Evolutionary conservation across 331 rosid species (phyloP), one percentile per base, ranked within the genome.

Genomic region (Pyrus hybrid): DNA sequence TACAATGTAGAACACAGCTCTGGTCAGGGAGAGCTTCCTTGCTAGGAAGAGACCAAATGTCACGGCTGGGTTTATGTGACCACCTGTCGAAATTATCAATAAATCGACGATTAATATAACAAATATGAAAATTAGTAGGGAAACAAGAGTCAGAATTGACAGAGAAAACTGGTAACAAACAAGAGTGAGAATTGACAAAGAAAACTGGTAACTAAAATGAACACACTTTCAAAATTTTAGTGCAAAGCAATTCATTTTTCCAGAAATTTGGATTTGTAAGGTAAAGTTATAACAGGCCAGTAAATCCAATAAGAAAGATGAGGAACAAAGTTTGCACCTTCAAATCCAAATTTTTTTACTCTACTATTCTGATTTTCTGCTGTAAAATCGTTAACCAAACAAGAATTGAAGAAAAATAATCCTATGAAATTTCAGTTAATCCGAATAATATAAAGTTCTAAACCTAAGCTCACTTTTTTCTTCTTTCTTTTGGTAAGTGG

Each of bases 31-130:
- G 53, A 84, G 82, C 77, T 80, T 84, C 71, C 87, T 84, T 64
- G 87, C 87, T 45, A 84, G 67, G 72, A 84, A 84, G 22, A 84
- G 82, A 65, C 87, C 87, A 20, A 83, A 83, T 68, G 84, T 83
- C 82, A 83, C 87, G 13, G 87, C 84, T 47, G 87, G 87, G 63
- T 83, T 83, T 25, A 83, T 83, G 87, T 83, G 87, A 5, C 87
- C 87, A 49, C 87, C 85, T 84, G 66, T 4, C 10, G 65, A 73
- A 25, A 63, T 68, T 25, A 54, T 12, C 6, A 76, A 49, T 13
- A 32, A 1, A 4, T 10, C 23, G 25, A 51, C 33, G 9, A 20
- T 26, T 13, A 43, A 70, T 53, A 70, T 18, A 14, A 28, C 29
- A 21, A 65, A 65, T 8, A 65, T 32, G 47, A 65, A 35, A 57